Evolutionary conservation across 2,329 filamentous ascomycete species (phyloP).

Genomic region (Orbilia brochopaga): DNA sequence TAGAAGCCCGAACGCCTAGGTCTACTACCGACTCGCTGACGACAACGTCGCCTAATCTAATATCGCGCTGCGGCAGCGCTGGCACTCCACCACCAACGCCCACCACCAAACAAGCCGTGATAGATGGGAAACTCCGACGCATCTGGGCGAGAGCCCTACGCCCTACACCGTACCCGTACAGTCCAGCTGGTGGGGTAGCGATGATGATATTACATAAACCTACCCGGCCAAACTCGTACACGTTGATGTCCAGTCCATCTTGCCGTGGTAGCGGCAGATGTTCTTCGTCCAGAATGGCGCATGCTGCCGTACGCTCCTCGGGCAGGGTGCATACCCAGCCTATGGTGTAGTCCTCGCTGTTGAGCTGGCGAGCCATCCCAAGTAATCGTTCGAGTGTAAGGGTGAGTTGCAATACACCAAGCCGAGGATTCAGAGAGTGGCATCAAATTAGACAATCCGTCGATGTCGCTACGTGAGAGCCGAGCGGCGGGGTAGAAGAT

Average conservation of each 20-base stretch:
- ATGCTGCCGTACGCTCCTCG: slow-evolving; percentile 6
- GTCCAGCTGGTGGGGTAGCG: slow-evolving; percentile 11
- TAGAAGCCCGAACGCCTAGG: slow-evolving; percentile 16
- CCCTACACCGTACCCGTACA: slow-evolving; percentile 11
- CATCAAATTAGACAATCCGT: too few species aligned
- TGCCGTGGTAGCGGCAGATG: slow-evolving; percentile 10
- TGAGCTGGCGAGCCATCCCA: background rate
- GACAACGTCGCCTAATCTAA: slow-evolving; percentile 19
- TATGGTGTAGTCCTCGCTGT: slow-evolving; percentile 12
- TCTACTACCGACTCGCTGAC: slow-evolving; percentile 11
- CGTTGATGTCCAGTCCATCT: slow-evolving; percentile 11
- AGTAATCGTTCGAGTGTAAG: background rate
- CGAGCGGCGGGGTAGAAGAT: too few species aligned
- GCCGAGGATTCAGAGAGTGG: background rate
- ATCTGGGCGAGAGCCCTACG: slow-evolving; percentile 8
- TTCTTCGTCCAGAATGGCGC: slow-evolving; percentile 12
- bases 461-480: too few species aligned
- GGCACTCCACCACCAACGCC: slow-evolving; percentile 21
- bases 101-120: slow-evolving; percentile 17
- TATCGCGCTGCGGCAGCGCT: slow-evolving; percentile 5
- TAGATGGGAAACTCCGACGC: slow-evolving; percentile 20
- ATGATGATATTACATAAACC: slow-evolving; percentile 23
- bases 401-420: slow-evolving; percentile 1
- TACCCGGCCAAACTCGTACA: slow-evolving; percentile 18
- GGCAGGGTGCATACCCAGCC: background rate